These are phyloP conservation scores for Ormosia semicastrata DNA, from an alignment of 306 rosid species.

Conservation along the genomic window DNA sequence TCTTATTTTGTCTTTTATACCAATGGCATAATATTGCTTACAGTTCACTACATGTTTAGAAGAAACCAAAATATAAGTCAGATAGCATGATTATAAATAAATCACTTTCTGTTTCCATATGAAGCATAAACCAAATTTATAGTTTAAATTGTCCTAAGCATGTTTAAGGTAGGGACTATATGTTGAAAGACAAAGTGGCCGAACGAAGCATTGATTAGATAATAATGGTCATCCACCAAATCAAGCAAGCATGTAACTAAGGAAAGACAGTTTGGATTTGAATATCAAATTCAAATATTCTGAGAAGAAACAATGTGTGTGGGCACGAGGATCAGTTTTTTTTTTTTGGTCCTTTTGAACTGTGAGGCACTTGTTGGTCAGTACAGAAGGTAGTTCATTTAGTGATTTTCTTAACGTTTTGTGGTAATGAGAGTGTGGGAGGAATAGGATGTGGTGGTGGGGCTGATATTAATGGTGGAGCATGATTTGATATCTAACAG, in stretches of 20 bases:
- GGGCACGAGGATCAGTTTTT: neutral
- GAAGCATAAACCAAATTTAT: conserved; percentile 13
- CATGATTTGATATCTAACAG: conserved; percentile 38
- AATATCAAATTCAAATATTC: neutral
- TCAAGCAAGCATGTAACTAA: conserved; percentile 22
- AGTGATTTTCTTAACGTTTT: conserved; percentile 25
- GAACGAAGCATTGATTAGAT: conserved; percentile 22
- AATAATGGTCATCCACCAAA: conserved; percentile 36
- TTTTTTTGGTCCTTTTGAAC: conserved; percentile 25
- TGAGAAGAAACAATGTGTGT: neutral
- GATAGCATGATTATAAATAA: neutral
- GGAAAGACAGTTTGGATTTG: conserved; percentile 15
- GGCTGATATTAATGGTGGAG: conserved; percentile 44
- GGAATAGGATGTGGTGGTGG: conserved; percentile 43
- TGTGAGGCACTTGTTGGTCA: conserved; percentile 37
- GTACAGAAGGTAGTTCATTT: conserved; percentile 20
- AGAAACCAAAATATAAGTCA: conserved; percentile 23
- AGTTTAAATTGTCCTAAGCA: conserved; percentile 9
- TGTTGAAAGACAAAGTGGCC: conserved; percentile 28
- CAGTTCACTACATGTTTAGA: neutral
- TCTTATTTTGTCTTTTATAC: neutral
- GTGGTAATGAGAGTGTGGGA: conserved; percentile 31
- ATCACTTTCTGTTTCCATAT: conserved; percentile 20
- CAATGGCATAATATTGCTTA: neutral
- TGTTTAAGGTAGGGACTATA: conserved; percentile 33